phyloP scores from a whole-genome alignment of 225 moss, liverwort and hornwort species.

The Sphagnum tenellum region DNA sequence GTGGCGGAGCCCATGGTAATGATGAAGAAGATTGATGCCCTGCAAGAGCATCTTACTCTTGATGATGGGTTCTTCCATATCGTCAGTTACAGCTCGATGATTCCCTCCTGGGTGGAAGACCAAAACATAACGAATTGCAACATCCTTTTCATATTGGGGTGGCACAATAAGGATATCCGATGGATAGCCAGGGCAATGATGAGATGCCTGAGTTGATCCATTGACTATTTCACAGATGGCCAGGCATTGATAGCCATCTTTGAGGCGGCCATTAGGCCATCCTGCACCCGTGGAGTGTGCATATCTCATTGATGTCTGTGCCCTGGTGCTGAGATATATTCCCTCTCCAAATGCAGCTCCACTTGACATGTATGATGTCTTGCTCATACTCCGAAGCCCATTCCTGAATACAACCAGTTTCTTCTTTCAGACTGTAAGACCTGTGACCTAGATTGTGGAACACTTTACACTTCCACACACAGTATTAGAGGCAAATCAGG shows the following conservation, averaged over 20 bases:
- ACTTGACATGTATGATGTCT: slow-evolving; percentile 47
- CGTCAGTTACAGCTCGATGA: not conserved
- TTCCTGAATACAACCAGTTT: slow-evolving; percentile 14
- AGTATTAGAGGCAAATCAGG: too few relatives aligned
- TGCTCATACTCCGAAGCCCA: slow-evolving; percentile 71
- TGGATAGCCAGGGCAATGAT: not conserved
- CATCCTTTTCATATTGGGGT: slow-evolving; percentile 25
- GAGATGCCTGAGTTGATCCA: not conserved
- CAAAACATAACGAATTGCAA: slow-evolving; percentile 53
- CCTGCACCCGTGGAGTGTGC: not conserved
- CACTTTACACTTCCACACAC: too few relatives aligned
- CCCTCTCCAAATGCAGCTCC: slow-evolving; percentile 57
- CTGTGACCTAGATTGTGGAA: too few relatives aligned
- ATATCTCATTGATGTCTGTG: slow-evolving; percentile 23
- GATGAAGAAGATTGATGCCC: slow-evolving; percentile 13
- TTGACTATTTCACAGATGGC: slow-evolving; percentile 66
- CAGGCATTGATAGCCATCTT: slow-evolving; percentile 26
- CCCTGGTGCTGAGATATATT: slow-evolving; percentile 44
- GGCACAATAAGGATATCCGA: slow-evolving; percentile 42
- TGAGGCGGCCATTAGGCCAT: slow-evolving; percentile 23
- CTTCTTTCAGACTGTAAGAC: too few relatives aligned
- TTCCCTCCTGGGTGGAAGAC: slow-evolving; percentile 9
- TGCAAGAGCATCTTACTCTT: not conserved
- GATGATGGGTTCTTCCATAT: not conserved
- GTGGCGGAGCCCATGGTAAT: slow-evolving; percentile 14